Base-by-base conservation (phyloP, 345 rosid species). In the Moricandia moricandioides region DNA sequence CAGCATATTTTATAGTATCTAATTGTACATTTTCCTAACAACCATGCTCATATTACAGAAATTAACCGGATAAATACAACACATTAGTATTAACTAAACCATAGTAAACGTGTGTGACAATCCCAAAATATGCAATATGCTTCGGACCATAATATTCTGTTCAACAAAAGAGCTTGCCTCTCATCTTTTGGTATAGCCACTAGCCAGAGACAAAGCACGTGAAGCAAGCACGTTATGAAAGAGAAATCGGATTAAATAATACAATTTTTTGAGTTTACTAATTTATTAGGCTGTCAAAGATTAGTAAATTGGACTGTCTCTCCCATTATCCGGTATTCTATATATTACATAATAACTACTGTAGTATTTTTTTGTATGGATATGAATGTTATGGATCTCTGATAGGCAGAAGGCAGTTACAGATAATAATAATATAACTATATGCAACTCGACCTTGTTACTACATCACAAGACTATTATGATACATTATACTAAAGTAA, bases 211-310 rank as follows among this genome's bases (percentile, higher is more conserved):
- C 77, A 71, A n/a, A 13, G 72, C 81, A 72, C 77, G 81, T 78
- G 81, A 78, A 47, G 37, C 47, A 60, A 78, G 63, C 81, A 78
- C 69, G 73, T 78, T 78, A 66, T 51, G 77, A 8, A 45, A 47
- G 71, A 71, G 30, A 71, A 57, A 34, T 1, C 17, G 14, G 13
- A 17, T 6, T 6, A 39, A 47, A 65, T 71, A 58, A 65, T 77
- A 71, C 43, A 77, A 4, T 24, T n/a, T n/a, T n/a, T n/a, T 65
- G 7, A 9, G 3, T 3, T 77, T 57, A 56, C 34, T 70, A 77
- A 5, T 45, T 51, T 65, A 35, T 71, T 66, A 51, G 24, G 57
- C 49, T 71, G 14, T 64, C 21, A 57, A 57, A 31, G 13, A 47
- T 65, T 71, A 71, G 14, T 65, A 71, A 49, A 78, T 60, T 66